Evolutionary conservation across 192 early-diverging fungal genomes (phyloP), one percentile per base, ranked within the genome.

Genomic region (Coemansia sp.): DNA sequence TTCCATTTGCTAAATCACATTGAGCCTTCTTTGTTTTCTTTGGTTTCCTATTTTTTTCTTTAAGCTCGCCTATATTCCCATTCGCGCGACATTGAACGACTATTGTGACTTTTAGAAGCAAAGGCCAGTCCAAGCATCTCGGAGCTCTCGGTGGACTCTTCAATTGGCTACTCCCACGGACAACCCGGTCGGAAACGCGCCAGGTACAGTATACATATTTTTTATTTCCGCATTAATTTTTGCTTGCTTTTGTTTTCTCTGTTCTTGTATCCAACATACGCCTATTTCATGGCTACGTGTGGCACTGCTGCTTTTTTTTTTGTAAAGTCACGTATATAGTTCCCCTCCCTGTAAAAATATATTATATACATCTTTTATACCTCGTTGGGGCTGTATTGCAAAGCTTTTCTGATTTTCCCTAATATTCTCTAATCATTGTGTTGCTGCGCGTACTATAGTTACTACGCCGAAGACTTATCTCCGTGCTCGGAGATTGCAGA

Each of bases 101-200:
- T 33, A n/a, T 23, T 55, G 58, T 59, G 59, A 28, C 52, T 56
- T 46, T 57, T 60, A 30, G 64, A 71, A 46, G 48, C 63, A 37
- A 45, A 37, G 23, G 63, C 59, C 13, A 81, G 79, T 51, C 79
- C 79, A 45, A 63, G 70, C 73, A 68, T 72, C 67, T 81, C 79
- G 48, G 73, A 75, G 49, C 68, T 81, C 39, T 81, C 79, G 49
- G 68, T 81, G 31, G 79, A 81, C 66, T 81, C 79, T 31, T 81
- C 79, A 64, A 75, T 81, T 62, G 79, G 64, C 21, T 51, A 69
- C 62, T 56, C 71, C 39, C 67, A 64, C 60, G 70, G 70, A 10
- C 66, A 40, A 58, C 56, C 59, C 57, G 59, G 70, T 43, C 65
- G 57, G 33, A 66, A 72, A 58, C 61, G 59, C 51, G 60, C 65